Base-by-base conservation (phyloP, 2,329 filamentous ascomycete species). In the Penicillium crustosum region DNA sequence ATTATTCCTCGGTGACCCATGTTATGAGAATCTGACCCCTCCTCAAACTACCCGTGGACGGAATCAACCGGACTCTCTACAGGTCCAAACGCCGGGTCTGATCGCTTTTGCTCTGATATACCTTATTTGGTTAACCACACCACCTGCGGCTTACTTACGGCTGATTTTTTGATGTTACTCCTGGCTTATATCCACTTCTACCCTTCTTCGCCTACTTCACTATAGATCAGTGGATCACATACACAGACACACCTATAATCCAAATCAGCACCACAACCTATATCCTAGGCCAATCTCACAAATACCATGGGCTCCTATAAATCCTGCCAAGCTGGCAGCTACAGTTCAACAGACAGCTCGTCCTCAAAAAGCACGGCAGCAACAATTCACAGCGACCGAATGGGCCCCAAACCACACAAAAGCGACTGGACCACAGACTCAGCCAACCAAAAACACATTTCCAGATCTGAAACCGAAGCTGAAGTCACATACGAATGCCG, bases 291-390 rank as follows among this genome's bases (percentile, higher is more conserved):
- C 36, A 38, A 38, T 38, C 2, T 19, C 36, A 21, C n/a, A 38
- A 17, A 6, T n/a, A 63, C 47, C 45, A 74, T 75, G 71, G 66
- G 65, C 21, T 67, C 70, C 27, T 69, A 67, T 56, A 67, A 66
- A 39, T 64, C 67, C 33, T 67, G 63, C 60, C 68, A 68, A 58
- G 64, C 59, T 19, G 64, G 70, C 52, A 76, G 73, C 57, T 75
- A 69, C 39, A 75, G 71, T 38, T 75, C 73, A 23, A 72, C 74
- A 19, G 66, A 72, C 51, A 77, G 74, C 36, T 78, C 76, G 23
- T 64, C 70, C 19, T 76, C 76, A 9, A 71, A 69, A 65, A 78
- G 75, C 61, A 78, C 76, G 23, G 72, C 68, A 33, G 71, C 72
- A 19, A 78, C 76, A 10, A 64, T 72, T 29, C 65, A 74, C 61